Evolutionary conservation across 306 rosid genomes (phyloP), one percentile per base, ranked within the genome.

Genomic region (Begonia peltatifolia): DNA sequence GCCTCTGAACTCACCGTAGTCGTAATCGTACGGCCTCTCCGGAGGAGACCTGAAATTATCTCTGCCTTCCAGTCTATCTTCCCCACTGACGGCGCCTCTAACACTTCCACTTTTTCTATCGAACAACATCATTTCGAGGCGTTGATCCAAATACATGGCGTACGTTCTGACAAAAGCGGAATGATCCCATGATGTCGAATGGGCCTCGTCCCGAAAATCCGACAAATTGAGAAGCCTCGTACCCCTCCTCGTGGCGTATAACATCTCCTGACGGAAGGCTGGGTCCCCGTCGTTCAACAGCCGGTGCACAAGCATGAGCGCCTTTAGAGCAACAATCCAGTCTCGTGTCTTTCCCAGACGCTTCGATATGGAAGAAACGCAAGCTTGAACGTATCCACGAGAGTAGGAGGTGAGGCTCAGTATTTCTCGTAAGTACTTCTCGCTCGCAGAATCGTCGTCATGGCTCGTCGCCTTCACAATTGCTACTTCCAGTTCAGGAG

Each of bases 401-500:
- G 99, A 90, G 25, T 67, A 84, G 0, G 95, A 83, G 20, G 82
- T 75, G 54, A 90, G 64, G 47, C 64, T 71, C 74, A 90, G 54
- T 62, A 90, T 83, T 80, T 87, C 94, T 18, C 92, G 68, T 0
- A 86, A 11, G 66, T 90, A 72, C 78, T 83, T 86, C 88, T 90
- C 99, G 61, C 85, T 60, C 2, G 94, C 95, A 4, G 94, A 94
- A 47, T 90, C 99, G 22, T 83, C 95, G 41, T 90, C 95, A 66
- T 90, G 99, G 60, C 94, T 75, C 16, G 99, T 90, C 3, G 95
- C 95, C 58, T 90, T 90, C 17, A 90, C 99, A 3, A 90, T 73
- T 51, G 99, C 95, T 6, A 90, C 99, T 82, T 90, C 99, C 6
- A 90, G 70, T 17, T 86, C 94, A 72, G 99, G 99, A 9, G 99